Base-by-base conservation (phyloP, 2,329 filamentous ascomycete genomes). In the Colletotrichum phormii region DNA sequence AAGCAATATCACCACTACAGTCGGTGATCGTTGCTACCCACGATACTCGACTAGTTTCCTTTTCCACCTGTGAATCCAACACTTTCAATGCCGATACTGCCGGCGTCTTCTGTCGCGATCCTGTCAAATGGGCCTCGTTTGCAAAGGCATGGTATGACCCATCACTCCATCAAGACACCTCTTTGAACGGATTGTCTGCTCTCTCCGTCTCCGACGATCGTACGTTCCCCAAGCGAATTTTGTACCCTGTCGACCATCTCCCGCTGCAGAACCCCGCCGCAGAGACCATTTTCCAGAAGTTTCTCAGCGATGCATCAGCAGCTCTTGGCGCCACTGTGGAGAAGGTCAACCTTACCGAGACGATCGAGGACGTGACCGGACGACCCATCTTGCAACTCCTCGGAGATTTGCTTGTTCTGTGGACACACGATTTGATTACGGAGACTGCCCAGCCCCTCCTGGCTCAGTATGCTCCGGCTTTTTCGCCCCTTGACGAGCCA, bases 191-290 rank as follows among this genome's bases (percentile, higher is more conserved):
- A 0, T 79, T 84, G 13, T 78, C 79, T 6, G 76, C 80, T 1
- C 78, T 85, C 8, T 72, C 75, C 5, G 79, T 81, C 1, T 80
- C 82, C 7, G 80, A 82, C 67, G 80, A 77, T 12, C 72, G 77
- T 6, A 75, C 70, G 0, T 84, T 81, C 61, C 83, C 83, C 6
- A 83, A 82, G 71, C 79, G 80, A 0, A 79, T 84, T 29, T 71
- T 84, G 1, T 84, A 85, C 67, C 81, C 82, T 2, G 78, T 77
- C 3, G 84, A 85, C 59, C 84, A 84, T 64, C 77, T 84, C 0
- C 83, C 83, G 0, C 76, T 84, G 3, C 80, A 77, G 69, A 85
- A 84, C 68, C 80, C 82, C 0, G 81, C 82, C 2, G 82, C 83
- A 0, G 81, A 84, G 49, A 76, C 78, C 1, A 78, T 84, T 9